These are phyloP conservation scores for Lodderomyces parapsilosis DNA, from an alignment of 1,139 yeast genomes.

Conservation along the genomic window DNA sequence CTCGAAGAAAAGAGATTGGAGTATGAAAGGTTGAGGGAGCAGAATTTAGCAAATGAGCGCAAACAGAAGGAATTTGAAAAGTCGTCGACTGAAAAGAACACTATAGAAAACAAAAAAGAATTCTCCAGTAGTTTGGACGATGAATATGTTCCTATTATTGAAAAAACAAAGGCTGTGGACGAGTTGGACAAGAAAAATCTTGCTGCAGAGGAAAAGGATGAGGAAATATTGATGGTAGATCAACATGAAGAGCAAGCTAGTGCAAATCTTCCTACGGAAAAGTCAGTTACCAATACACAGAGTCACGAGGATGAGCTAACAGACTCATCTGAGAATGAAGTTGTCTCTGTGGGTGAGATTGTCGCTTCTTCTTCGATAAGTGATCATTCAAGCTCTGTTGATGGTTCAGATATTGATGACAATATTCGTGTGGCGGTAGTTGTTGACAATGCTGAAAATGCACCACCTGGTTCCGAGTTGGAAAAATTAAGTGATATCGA, in stretches of 20 bases:
- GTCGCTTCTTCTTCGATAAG: too few species aligned
- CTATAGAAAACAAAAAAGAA: constrained; percentile 2
- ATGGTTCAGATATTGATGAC: neutral
- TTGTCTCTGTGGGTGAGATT: neutral
- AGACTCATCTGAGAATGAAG: neutral
- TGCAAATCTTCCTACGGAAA: too few species aligned
- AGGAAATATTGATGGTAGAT: too few species aligned
- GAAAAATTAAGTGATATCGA: neutral
- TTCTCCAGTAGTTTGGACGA: neutral
- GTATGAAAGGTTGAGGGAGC: constrained; percentile 27
- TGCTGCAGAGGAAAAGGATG: constrained; percentile 6
- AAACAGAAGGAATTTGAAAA: neutral
- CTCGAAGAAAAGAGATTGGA: constrained; percentile 31
- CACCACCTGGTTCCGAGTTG: neutral
- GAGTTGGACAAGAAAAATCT: constrained; percentile 10
- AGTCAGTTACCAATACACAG: too few species aligned
- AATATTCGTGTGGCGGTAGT: neutral
- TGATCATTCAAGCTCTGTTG: too few species aligned
- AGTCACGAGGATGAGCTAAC: neutral
- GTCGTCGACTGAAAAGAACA: neutral
- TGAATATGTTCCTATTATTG: constrained; percentile 11
- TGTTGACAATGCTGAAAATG: neutral
- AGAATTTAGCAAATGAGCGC: constrained; percentile 19
- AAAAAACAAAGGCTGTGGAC: constrained; percentile 9
- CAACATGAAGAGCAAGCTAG: too few species aligned